These are phyloP conservation scores for Hemisphaericaspora subhashii DNA, from an alignment of 1,139 yeast species.

Conservation along the genomic window DNA sequence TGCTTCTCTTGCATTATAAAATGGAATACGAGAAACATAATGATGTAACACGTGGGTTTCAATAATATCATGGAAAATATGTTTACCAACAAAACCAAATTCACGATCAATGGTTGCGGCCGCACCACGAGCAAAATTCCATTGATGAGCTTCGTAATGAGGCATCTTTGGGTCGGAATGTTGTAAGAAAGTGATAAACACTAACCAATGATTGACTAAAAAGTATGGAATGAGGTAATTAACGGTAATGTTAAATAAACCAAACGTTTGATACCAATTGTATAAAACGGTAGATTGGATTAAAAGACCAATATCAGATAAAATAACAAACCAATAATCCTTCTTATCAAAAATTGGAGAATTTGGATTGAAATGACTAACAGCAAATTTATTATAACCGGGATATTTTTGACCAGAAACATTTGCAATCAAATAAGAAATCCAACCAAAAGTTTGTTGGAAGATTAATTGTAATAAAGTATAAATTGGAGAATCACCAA, in stretches of 20 bases:
- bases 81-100: slow-evolving; percentile 58
- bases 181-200: slow-evolving; percentile 60
- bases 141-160: slow-evolving; percentile 55
- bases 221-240: slow-evolving; percentile 58
- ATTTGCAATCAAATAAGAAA: slow-evolving; percentile 47
- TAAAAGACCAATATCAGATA: slow-evolving; percentile 55
- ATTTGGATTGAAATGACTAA: slow-evolving; percentile 52
- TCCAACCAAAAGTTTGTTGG: slow-evolving; percentile 60
- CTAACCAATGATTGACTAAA: slow-evolving; percentile 65
- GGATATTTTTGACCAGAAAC: slow-evolving; percentile 53
- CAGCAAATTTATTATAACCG: slow-evolving; percentile 31
- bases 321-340: slow-evolving; percentile 54
- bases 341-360: slow-evolving; percentile 55
- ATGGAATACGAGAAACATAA: slow-evolving; percentile 61
- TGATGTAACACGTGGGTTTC: slow-evolving; percentile 67
- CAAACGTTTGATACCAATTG: slow-evolving; percentile 49
- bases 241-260: slow-evolving; percentile 47
- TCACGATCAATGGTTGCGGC: slow-evolving; percentile 65
- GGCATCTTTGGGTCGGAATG: slow-evolving; percentile 61
- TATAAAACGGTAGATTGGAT: slow-evolving; percentile 41
- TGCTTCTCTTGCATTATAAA: slow-evolving; percentile 62
- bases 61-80: slow-evolving; percentile 62
- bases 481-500: slow-evolving; percentile 56
- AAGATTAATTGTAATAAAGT: slow-evolving; percentile 43
- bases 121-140: slow-evolving; percentile 69